These are phyloP conservation scores for Erythrophleum ivorense DNA, from an alignment of 331 rosid genomes.

Conservation along the genomic window DNA sequence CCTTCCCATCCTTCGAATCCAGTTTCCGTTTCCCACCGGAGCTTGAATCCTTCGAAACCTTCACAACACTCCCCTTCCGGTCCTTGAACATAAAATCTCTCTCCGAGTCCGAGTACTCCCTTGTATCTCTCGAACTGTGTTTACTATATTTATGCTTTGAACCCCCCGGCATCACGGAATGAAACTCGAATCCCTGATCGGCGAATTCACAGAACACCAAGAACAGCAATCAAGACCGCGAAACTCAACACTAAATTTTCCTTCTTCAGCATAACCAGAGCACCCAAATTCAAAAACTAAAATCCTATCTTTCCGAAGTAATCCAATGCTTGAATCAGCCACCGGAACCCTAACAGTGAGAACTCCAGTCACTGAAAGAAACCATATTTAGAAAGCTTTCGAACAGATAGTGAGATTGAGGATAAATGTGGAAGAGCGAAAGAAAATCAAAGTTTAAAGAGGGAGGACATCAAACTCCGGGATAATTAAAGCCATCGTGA, in stretches of 20 bases:
- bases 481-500: conserved; percentile 39
- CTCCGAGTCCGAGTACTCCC: conserved; percentile 86
- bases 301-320: conserved; percentile 45
- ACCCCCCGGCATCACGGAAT: conserved; percentile 81
- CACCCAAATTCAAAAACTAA: conserved; percentile 36
- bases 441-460: conserved; percentile 9
- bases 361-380: background rate
- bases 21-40: conserved; percentile 75
- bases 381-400: conserved; percentile 37
- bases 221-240: background rate
- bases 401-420: conserved; percentile 30
- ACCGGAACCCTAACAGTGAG: conserved; percentile 49
- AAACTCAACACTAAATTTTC: conserved; percentile 34
- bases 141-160: conserved; percentile 91
- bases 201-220: background rate
- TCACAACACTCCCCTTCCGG: conserved; percentile 63
- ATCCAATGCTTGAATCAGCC: background rate
- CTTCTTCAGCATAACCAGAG: conserved; percentile 2
- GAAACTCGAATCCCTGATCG: conserved; percentile 38
- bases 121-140: conserved; percentile 76
- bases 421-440: conserved; percentile 57
- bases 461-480: conserved; percentile 39
- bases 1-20: conserved; percentile 64
- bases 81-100: conserved; percentile 72
- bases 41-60: conserved; percentile 64